Base-by-base conservation (phyloP, 768 basidiomycete species). In the Asterophora parasitica region DNA sequence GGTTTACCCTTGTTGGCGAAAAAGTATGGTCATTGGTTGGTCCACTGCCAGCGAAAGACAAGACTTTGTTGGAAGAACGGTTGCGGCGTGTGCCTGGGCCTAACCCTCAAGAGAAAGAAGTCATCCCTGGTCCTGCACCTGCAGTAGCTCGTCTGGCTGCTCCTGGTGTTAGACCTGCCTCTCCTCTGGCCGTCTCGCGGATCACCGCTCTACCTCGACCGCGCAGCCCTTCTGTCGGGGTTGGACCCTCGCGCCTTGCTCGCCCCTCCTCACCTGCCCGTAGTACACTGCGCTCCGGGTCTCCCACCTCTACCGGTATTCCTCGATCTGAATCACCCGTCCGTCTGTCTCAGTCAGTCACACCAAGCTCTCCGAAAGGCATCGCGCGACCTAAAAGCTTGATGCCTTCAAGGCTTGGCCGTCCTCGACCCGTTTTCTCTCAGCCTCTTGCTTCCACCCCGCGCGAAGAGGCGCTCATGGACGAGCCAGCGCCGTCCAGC, bases 21-120 rank as follows among this genome's bases (percentile, higher is more conserved):
- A 86, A 82, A 56, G 79, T 93, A 10, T 94, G 88, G 89, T 69
- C 77, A 9, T 65, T 85, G 8, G 87, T 92, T 36, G 90, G 90
- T 1, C 56, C 74, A 7, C 69, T 96, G 23, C 77, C 85, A 37
- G 71, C 87, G 4, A 95, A 95, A 64, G 92, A 94, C 60, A 92
- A 88, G 60, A 92, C 91, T 7, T 90, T 93, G 58, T 77, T 96
- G 26, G 92, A 95, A 64, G 93, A 94, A 60, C 79, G 91, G 7
- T 68, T 96, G 23, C 84, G 88, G 38, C 85, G 90, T 28, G 80
- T 91, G n/a, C 72, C 83, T 26, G 85, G 84, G 5, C 80, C 85
- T 27, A 79, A 78, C 55, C 70, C 69, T 26, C 67, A 68, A 53
- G 71, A 73, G 12, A 75, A 73, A 16, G 68, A 72, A 16, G 31